Percentiles rank a stretch among this genome's conserved stretches.
phyloP scores from a whole-genome alignment of 2,329 filamentous ascomycete species.

The Bretziella fagacearum region DNA sequence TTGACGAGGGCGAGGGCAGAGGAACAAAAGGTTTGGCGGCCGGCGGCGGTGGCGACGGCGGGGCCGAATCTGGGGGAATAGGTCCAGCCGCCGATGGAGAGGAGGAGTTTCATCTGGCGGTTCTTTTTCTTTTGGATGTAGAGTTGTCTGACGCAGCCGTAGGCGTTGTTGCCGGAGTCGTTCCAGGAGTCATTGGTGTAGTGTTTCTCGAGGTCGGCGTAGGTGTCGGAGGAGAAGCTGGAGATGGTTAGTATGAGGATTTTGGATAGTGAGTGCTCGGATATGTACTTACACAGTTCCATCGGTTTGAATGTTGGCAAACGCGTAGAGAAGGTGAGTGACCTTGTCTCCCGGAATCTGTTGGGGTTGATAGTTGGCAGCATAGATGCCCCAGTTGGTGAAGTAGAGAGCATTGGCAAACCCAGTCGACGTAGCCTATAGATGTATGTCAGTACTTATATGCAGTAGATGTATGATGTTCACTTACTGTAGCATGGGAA shows the following conservation, averaged over 20 bases:
- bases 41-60: slow-evolving; percentile 42
- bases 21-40: slow-evolving; percentile 48
- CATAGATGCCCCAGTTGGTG: slow-evolving; percentile 49
- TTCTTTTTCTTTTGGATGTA: slow-evolving; percentile 60
- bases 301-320: slow-evolving; percentile 15
- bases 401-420: slow-evolving; percentile 33
- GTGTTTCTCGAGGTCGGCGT: slow-evolving; percentile 49
- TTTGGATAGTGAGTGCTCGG: slow-evolving; percentile 15
- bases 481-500: not conserved
- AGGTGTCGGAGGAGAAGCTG: slow-evolving; percentile 42
- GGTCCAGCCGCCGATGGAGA: slow-evolving; percentile 70
- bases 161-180: slow-evolving; percentile 45
- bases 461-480: not conserved
- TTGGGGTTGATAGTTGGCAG: slow-evolving; percentile 51
- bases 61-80: slow-evolving; percentile 53
- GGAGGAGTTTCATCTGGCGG: slow-evolving; percentile 59
- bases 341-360: slow-evolving; percentile 50
- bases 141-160: slow-evolving; percentile 63
- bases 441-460: not conserved
- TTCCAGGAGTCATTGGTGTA: slow-evolving; percentile 47
- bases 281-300: slow-evolving; percentile 18
- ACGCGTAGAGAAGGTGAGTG: slow-evolving; percentile 52
- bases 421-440: not conserved
- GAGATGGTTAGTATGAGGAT: slow-evolving; percentile 21
- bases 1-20: slow-evolving; percentile 52